These are phyloP conservation scores for Lablab purpureus DNA, from an alignment of 306 rosid species.

Conservation along the genomic window DNA sequence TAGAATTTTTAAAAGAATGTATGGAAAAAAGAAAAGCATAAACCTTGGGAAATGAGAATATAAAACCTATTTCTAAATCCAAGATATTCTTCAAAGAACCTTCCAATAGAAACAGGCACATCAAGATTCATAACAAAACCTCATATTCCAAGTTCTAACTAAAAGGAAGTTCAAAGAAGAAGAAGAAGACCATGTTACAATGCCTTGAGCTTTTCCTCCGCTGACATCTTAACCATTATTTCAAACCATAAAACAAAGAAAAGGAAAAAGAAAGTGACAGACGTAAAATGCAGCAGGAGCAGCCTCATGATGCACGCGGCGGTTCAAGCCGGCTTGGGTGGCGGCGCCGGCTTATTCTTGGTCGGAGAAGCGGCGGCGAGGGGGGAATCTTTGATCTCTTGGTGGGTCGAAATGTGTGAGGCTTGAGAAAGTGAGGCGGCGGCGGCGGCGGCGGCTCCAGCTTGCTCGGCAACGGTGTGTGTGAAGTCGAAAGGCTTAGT, in stretches of 20 bases:
- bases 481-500: conserved; percentile 27
- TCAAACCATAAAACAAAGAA: not conserved
- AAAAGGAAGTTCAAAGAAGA: not conserved
- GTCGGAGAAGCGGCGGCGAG: conserved; percentile 11
- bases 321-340: conserved; percentile 11
- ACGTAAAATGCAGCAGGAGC: conserved; percentile 22
- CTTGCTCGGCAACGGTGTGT: not conserved
- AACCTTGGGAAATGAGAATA: not conserved
- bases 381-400: conserved; percentile 16
- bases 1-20: not conserved
- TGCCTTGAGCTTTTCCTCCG: conserved; percentile 13
- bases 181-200: not conserved
- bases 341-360: not conserved
- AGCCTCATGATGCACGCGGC: not conserved
- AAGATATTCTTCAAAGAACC: not conserved
- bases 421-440: not conserved
- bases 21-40: not conserved
- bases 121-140: not conserved
- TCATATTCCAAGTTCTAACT: not conserved
- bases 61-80: not conserved
- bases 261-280: not conserved
- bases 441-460: not conserved
- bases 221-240: conserved; percentile 24
- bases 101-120: not conserved
- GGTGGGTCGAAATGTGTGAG: not conserved